Base-by-base conservation (phyloP, 305 asterid species). In the Rubia peregrina region DNA sequence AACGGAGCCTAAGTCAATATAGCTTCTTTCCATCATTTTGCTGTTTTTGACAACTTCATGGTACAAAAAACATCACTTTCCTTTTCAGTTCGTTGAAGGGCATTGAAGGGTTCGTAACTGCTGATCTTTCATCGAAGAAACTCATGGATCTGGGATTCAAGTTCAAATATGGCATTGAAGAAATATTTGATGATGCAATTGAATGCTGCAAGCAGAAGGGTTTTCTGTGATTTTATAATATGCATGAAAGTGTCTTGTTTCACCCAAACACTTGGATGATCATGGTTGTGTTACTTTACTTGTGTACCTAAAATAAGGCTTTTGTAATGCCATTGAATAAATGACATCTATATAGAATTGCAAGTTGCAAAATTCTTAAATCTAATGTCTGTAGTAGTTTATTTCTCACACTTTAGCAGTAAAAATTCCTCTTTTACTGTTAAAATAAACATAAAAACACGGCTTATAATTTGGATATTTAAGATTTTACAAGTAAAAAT, bases 171-270 rank as follows among this genome's bases (percentile, higher is more conserved):
- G 83, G 85, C 13, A 76, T 82, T 19, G 83, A 78, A 51, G 86
- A 80, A 65, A 82, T 84, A 76, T 82, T 53, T 51, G 83, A 82
- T 72, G 83, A 78, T 65, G 86, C 88, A 2, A 78, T 82, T 61
- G 73, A 63, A 22, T 61, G 80, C 57, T 82, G 88, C 71, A 82
- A 76, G 63, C 67, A 76, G 9, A 80, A 72, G 67, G 79, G 85
- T 8, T 33, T 79, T 22, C 75, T 82, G 24, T 77, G 75, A 77
- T 67, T 72, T 43, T 2, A 49, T 49, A 0, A 48, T 14, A 13
- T 48, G 7, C 14, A 48, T 14, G 55, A 14, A 48, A n/a, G n/a
- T 48, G 13, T 10, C 16, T 44, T 44, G 19, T 48, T 48, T 48
- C 55, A 48, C 19, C 55, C 55, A 48, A 40, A 40, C 26, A 16